Conservation (phyloP, 805 yeast genomes). For the Lipomyces oligophaga region DNA sequence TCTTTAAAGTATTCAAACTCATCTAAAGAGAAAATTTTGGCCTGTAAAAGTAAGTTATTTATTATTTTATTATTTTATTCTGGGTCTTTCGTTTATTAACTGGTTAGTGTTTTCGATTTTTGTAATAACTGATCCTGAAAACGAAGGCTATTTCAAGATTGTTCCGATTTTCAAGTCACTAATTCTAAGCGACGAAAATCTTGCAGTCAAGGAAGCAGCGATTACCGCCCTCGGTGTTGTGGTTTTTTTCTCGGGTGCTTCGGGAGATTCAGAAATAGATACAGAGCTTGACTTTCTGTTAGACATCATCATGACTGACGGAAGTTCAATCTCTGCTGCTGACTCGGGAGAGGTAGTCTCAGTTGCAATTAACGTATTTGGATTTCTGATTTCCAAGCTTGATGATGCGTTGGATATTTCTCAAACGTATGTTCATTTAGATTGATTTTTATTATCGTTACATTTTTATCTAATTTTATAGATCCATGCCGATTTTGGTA, state of each 20-base stretch:
- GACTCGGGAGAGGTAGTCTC: constrained; percentile 28
- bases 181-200: constrained; percentile 5
- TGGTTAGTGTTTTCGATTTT: constrained; percentile 12
- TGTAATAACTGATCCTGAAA: constrained; percentile 26
- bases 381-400: constrained; percentile 21
- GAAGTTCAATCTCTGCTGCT: constrained; percentile 22
- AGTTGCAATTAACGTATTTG: constrained; percentile 23
- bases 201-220: constrained; percentile 14
- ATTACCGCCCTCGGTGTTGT: constrained; percentile 19
- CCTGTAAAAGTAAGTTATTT: constrained; percentile 7
- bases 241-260: constrained; percentile 14
- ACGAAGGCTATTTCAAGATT: constrained; percentile 6
- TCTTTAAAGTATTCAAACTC: constrained; percentile 16
- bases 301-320: constrained; percentile 28
- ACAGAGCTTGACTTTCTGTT: constrained; percentile 16
- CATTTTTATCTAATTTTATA: not conserved
- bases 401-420: constrained; percentile 19
- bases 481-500: constrained; percentile 24
- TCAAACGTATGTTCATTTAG: constrained; percentile 4
- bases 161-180: constrained; percentile 4
- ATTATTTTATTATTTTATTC: not conserved
- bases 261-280: constrained; percentile 6
- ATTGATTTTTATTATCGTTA: not conserved
- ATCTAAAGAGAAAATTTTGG: constrained; percentile 13
- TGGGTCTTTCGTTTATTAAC: not conserved